A percentile compares a stretch with the other conserved stretches of the same genome.
These are phyloP conservation scores for Caryopteris hybrid DNA, from an alignment of 305 asterid genomes.

Conservation along the genomic window DNA sequence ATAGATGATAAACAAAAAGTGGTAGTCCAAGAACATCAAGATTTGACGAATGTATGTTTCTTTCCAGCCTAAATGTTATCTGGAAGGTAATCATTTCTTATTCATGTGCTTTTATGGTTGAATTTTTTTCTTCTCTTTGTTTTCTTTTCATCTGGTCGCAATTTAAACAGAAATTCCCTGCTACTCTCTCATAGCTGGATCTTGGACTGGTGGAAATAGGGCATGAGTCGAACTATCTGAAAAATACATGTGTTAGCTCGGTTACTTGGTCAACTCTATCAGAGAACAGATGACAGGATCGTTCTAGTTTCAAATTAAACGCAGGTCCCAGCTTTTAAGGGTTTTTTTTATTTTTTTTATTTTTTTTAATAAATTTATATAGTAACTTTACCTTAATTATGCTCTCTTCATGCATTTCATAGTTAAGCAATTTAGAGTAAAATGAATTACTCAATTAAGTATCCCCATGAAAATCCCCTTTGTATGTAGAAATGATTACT, in stretches of 20 bases:
- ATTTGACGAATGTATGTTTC: constrained; percentile 82
- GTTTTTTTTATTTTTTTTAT: no score
- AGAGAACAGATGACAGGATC: constrained; percentile 85
- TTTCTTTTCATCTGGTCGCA: constrained; percentile 12
- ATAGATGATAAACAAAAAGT: constrained; percentile 78
- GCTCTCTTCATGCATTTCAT: no score
- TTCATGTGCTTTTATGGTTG: not conserved
- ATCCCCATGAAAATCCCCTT: not conserved
- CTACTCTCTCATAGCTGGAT: no score
- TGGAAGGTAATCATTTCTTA: constrained; percentile 41
- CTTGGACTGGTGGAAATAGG: no score
- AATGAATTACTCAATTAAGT: not conserved
- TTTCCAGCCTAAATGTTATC: constrained; percentile 91
- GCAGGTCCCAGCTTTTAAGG: constrained; percentile 59
- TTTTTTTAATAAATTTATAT: no score
- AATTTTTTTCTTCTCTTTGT: no score
- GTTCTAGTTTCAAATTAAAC: constrained; percentile 98
- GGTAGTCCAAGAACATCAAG: constrained; percentile 94
- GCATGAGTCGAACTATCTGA: constrained; percentile 98
- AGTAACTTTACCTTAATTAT: no score
- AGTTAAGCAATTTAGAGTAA: no score
- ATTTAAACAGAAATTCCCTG: not conserved
- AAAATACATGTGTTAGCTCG: constrained; percentile 98
- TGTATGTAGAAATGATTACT: no score
- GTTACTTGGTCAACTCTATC: constrained; percentile 84